Conservation (phyloP, 192 early-diverging fungal species). For the Rhizoclosmatium sp. region DNA sequence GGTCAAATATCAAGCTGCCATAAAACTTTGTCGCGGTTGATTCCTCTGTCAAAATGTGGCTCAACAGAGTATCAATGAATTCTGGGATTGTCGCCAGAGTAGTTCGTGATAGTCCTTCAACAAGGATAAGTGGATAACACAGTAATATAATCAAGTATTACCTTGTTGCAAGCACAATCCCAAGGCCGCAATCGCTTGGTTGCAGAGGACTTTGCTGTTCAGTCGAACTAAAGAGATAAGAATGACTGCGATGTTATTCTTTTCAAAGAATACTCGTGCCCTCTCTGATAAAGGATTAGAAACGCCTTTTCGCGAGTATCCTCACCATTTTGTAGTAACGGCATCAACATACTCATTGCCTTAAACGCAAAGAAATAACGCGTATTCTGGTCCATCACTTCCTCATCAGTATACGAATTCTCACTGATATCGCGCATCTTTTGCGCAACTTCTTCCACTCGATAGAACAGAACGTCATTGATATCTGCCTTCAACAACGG, state of each 20-base stretch:
- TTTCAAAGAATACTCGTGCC: constrained; percentile 26
- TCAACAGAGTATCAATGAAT: constrained; percentile 1
- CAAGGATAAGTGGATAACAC: too few relatives aligned
- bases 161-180: constrained; percentile 24
- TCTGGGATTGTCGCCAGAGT: neutral
- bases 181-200: constrained; percentile 38
- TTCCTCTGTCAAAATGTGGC: constrained; percentile 3
- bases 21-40: constrained; percentile 20
- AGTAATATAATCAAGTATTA: neutral
- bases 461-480: neutral
- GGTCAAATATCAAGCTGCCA: constrained; percentile 17
- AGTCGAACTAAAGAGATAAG: constrained; percentile 39
- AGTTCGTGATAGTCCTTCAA: neutral
- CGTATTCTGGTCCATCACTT: constrained; percentile 20
- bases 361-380: constrained; percentile 31
- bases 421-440: neutral
- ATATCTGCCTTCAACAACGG: constrained; percentile 18
- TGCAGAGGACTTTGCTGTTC: constrained; percentile 33
- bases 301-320: neutral
- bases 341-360: constrained; percentile 6
- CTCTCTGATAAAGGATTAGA: constrained; percentile 20
- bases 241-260: constrained; percentile 32
- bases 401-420: neutral
- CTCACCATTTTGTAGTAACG: constrained; percentile 25
- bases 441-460: constrained; percentile 9